A percentile compares a stretch with the other conserved stretches of the same genome.
These are phyloP conservation scores for Phytophthora pisi DNA, from an alignment of 352 stramenopile species.

Conservation along the genomic window DNA sequence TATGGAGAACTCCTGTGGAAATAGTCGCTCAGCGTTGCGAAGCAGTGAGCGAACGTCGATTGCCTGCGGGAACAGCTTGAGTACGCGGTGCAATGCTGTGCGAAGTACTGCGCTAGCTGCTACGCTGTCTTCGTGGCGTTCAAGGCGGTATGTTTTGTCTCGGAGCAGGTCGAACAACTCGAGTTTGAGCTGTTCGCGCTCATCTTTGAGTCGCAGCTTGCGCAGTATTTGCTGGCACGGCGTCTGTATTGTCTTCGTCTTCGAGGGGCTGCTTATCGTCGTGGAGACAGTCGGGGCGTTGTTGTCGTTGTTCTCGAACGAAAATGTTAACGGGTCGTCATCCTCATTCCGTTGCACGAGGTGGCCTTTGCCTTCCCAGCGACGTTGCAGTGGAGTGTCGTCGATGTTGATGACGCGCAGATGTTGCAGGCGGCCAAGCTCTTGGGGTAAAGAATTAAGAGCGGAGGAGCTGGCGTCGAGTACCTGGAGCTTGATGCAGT, in stretches of 20 bases:
- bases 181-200: constrained; percentile 61
- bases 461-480: constrained; percentile 77
- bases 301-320: constrained; percentile 6
- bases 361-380: constrained; percentile 66
- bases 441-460: constrained; percentile 61
- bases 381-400: constrained; percentile 64
- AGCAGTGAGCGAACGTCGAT: constrained; percentile 84
- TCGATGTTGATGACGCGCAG: constrained; percentile 79
- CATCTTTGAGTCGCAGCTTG: constrained; percentile 69
- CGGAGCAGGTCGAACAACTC: constrained; percentile 63
- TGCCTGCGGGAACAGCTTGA: constrained; percentile 65
- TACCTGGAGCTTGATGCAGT: constrained; percentile 72
- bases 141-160: constrained; percentile 64
- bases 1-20: constrained; percentile 60
- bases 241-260: constrained; percentile 16
- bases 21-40: constrained; percentile 81
- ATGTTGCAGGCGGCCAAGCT: constrained; percentile 67
- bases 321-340: constrained; percentile 18
- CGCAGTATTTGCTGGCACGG: constrained; percentile 57
- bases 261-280: constrained; percentile 6
- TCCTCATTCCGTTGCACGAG: constrained; percentile 33
- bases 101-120: constrained; percentile 33
- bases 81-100: constrained; percentile 50
- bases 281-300: constrained; percentile 11
- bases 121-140: constrained; percentile 38